These are phyloP conservation scores for Penicillium egyptiacum DNA, from an alignment of 495 filamentous ascomycete genomes.

Conservation along the genomic window DNA sequence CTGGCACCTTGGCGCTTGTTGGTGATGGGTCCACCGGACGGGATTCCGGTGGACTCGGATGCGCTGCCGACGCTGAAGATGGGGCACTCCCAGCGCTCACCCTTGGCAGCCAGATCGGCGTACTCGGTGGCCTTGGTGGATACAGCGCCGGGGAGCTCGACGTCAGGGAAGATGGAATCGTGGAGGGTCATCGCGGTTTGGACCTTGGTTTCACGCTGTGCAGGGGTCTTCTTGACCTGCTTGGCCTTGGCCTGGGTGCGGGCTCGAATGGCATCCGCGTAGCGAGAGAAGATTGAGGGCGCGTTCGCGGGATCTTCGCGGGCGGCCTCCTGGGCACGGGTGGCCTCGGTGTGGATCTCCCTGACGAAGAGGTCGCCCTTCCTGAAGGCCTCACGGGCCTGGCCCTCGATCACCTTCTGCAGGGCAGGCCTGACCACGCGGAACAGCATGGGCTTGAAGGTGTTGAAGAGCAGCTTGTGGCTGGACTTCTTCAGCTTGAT, in stretches of 20 bases:
- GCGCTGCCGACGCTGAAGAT: slow-evolving; percentile 90
- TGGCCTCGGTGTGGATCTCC: slow-evolving; percentile 78
- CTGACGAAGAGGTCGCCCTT: slow-evolving; percentile 68
- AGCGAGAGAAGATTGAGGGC: slow-evolving; percentile 84
- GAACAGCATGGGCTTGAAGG: slow-evolving; percentile 88
- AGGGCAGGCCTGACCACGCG: slow-evolving; percentile 79
- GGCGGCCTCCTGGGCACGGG: slow-evolving; percentile 66
- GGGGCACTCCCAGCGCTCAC: slow-evolving; percentile 91
- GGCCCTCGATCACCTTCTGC: slow-evolving; percentile 83
- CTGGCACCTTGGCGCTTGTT: slow-evolving; percentile 62
- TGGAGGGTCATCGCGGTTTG: slow-evolving; percentile 80
- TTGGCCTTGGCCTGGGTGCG: slow-evolving; percentile 70
- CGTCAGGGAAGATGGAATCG: slow-evolving; percentile 85
- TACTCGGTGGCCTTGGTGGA: slow-evolving; percentile 94
- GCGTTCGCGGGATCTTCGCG: slow-evolving; percentile 71
- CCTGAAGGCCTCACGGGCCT: slow-evolving; percentile 75
- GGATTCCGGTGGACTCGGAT: slow-evolving; percentile 66
- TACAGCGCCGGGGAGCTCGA: slow-evolving; percentile 87
- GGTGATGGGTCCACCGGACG: slow-evolving; percentile 58
- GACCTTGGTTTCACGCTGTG: slow-evolving; percentile 67
- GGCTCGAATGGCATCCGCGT: slow-evolving; percentile 73
- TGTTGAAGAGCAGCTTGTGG: slow-evolving; percentile 84
- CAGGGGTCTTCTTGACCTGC: slow-evolving; percentile 60
- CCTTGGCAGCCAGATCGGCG: slow-evolving; percentile 80
- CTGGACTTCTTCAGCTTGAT: slow-evolving; percentile 93